Evolutionary conservation across 176 grass and related monocot genomes (phyloP).

Genomic region (Musa schizocarpa): DNA sequence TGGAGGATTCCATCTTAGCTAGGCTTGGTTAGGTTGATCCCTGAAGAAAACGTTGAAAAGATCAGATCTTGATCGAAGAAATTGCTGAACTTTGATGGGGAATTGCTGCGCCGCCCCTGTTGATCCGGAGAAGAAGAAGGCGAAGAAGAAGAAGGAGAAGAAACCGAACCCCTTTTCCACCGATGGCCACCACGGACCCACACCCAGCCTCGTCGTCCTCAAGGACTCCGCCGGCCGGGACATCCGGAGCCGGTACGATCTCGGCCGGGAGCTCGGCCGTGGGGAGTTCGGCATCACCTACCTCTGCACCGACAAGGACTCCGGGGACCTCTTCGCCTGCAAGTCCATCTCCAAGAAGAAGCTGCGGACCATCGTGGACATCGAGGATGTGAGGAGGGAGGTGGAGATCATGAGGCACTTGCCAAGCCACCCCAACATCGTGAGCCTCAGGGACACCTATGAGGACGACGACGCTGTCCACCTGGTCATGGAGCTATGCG

Average conservation of each 20-base stretch:
- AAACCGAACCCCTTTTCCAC: conserved; percentile 1
- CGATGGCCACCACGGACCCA: background rate
- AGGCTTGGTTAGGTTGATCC: too few species aligned
- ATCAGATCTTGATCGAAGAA: background rate
- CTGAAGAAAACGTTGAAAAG: background rate
- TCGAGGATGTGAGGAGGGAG: conserved; percentile 14
- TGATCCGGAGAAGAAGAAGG: conserved; percentile 10
- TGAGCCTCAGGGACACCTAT: conserved; percentile 12
- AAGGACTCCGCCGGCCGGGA: background rate
- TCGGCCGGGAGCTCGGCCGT: conserved; percentile 14
- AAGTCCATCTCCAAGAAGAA: conserved; percentile 20
- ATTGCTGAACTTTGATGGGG: background rate
- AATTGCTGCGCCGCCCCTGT: background rate
- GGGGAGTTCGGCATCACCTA: conserved; percentile 12
- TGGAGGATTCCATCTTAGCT: too few species aligned
- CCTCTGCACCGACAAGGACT: conserved; percentile 9
- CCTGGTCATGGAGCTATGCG: conserved; percentile 22
- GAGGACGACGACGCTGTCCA: conserved; percentile 11
- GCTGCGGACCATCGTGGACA: conserved; percentile 12
- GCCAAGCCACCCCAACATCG: conserved; percentile 5
- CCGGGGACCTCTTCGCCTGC: conserved; percentile 10
- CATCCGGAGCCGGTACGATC: conserved; percentile 3
- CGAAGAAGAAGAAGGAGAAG: conserved; percentile 7
- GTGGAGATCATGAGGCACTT: conserved; percentile 15
- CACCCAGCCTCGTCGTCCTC: background rate